These are phyloP conservation scores for Teunomyces aglyptinius DNA, from an alignment of 805 yeast genomes.

Conservation along the genomic window DNA sequence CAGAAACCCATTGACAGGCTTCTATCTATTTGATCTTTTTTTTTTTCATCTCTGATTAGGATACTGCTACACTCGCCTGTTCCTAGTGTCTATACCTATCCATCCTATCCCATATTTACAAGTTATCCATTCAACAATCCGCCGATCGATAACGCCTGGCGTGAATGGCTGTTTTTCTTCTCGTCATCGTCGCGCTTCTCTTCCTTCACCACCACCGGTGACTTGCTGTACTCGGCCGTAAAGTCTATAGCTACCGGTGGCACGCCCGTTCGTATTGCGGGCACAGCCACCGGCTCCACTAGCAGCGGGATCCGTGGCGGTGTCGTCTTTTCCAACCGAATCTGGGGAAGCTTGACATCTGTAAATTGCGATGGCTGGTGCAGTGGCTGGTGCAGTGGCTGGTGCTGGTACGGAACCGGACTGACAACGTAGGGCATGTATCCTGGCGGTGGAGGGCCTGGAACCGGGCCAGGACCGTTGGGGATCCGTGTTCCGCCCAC, in stretches of 20 bases:
- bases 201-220: background rate
- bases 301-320: conserved; percentile 1
- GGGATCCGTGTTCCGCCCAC: conserved; percentile 35
- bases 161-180: conserved; percentile 12
- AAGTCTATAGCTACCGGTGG: conserved; percentile 29
- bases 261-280: background rate
- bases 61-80: no score
- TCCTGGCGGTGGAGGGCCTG: conserved; percentile 37
- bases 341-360: conserved; percentile 14
- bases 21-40: no score
- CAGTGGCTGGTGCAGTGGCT: background rate
- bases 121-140: conserved; percentile 34
- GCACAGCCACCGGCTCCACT: background rate
- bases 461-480: conserved; percentile 43
- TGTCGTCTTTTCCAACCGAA: conserved; percentile 3
- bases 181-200: conserved; percentile 12
- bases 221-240: conserved; percentile 17
- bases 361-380: background rate
- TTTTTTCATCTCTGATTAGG: no score
- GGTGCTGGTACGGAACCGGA: background rate
- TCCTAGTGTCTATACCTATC: background rate
- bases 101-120: conserved; percentile 3
- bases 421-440: background rate
- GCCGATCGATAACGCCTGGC: conserved; percentile 35
- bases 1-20: no score